Evolutionary conservation across 2,329 filamentous ascomycete species (phyloP), one percentile per base, ranked within the genome.

Genomic region (Zelopaecilomyces penicillatus): DNA sequence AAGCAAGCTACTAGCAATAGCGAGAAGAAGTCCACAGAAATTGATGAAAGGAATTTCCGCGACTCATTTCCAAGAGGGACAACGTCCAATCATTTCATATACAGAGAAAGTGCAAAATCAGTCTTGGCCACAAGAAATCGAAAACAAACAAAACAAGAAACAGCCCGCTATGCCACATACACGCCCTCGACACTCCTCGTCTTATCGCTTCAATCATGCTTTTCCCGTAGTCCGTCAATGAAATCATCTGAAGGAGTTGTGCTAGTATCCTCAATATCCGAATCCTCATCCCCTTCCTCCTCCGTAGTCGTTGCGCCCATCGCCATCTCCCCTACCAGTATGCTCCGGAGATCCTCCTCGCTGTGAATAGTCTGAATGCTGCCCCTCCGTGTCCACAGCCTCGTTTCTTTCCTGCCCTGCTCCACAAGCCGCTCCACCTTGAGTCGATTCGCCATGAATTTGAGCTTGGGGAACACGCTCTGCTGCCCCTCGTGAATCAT

Each of bases 401-500:
- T 63, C 32, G 76, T 78, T 57, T 76, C 73, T 41, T 67, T 62
- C 12, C 80, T 64, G 1, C 79, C 81, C 49, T 67, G 63, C 56
- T 83, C 79, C n/a, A 84, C 72, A 40, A 75, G 54, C 41, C 82
- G 74, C 66, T 98, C 93, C 6, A 96, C 72, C 56, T 87, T 87
- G 53, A 96, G 77, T 41, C 93, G 70, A 60, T 98, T 98, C 27
- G 76, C 79, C 47, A 97, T 80, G 59, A 97, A 98, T 59, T 93
- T 87, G 41, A 98, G 73, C 61, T 93, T 95, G 0, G 93, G 87
- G 60, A 94, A 98, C 1, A 85, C 80, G 50, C 85, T 89, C 63
- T 93, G 86, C 63, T 94, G 85, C 19, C 93, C 93, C 46, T 87
- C 85, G 50, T 89, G 85, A 10, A 98, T 78, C 91, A 97, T 96